phyloP scores from a whole-genome alignment of 768 basidiomycete genomes.

The Boletus tomentosulus region DNA sequence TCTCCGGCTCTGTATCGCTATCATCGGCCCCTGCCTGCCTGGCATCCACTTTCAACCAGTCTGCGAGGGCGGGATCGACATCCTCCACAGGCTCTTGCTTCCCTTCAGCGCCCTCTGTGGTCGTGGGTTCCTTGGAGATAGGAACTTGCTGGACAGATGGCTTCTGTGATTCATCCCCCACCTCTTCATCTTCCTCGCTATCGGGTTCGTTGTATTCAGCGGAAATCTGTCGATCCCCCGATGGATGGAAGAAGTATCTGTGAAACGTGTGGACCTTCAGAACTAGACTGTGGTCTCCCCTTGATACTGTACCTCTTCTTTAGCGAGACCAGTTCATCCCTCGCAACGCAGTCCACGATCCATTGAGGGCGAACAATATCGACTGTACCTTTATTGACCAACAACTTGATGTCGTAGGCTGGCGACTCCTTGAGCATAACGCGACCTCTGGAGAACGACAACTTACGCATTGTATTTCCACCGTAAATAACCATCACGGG shows the following conservation, averaged over 20 bases:
- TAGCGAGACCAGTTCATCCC: constrained; percentile 53
- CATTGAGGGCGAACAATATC: constrained; percentile 80
- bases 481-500: constrained; percentile 62
- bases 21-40: constrained; percentile 23
- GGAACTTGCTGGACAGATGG: constrained; percentile 19
- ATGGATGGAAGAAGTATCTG: constrained; percentile 82
- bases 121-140: not conserved
- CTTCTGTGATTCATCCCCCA: constrained; percentile 6
- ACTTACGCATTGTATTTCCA: constrained; percentile 64
- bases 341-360: constrained; percentile 73
- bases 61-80: constrained; percentile 47
- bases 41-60: constrained; percentile 59
- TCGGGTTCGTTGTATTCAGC: constrained; percentile 50
- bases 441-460: not conserved
- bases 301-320: constrained; percentile 51
- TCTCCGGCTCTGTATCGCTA: constrained; percentile 50
- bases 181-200: constrained; percentile 30
- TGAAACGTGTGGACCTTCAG: not conserved
- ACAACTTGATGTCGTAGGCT: constrained; percentile 69
- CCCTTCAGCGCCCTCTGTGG: constrained; percentile 5
- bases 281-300: not conserved
- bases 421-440: not conserved
- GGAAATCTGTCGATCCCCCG: constrained; percentile 41
- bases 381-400: constrained; percentile 64
- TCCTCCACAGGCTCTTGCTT: constrained; percentile 32